Base-by-base conservation (phyloP, 768 basidiomycete species). In the Vararia minispora region DNA sequence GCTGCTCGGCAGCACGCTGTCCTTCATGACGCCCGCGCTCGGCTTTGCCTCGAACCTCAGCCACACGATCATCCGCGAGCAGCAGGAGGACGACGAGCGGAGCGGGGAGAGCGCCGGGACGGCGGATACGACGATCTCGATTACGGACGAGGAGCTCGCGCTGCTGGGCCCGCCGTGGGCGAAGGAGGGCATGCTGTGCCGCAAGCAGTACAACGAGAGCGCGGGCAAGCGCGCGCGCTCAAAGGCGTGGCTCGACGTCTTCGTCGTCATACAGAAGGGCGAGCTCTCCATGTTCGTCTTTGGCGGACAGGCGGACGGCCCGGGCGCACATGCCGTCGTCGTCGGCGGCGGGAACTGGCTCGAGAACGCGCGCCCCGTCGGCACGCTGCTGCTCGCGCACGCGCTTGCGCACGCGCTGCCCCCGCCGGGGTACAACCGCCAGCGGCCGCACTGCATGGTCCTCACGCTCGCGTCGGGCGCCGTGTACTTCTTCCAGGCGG, bases 271-370 rank as follows among this genome's bases (percentile, higher is more conserved):
- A 21, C 85, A 89, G 46, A 85, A 82, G 48, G 95, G 95, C 37
- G 86, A 94, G 58, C 63, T 99, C 21, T 85, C 78, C 58, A 95
- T 95, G 90, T 98, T 98, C 53, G 79, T 72, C 10, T 99, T 99
- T 61, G 75, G 74, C 24, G 68, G 62, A 13, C 66, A 72, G 22
- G n/a, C n/a, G n/a, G n/a, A n/a, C n/a, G n/a, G n/a, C n/a, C n/a
- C n/a, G n/a, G n/a, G n/a, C n/a, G n/a, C n/a, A n/a, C n/a, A n/a
- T n/a, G n/a, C n/a, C n/a, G 71, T 73, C 12, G 72, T 77, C 1
- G 76, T 97, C 43, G 95, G 95, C 8, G 94, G 94, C 38, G 95
- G 95, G 2, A 98, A 99, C 52, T 99, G 95, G 95, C 75, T 97
- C 50, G 92, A 85, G 50, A 97, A 88, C 53, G 95, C 95, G 8